Percentiles rank a stretch among this genome's conserved stretches.
Conservation (phyloP, 1,139 yeast genomes). For the Geotrichum aggregatum region DNA sequence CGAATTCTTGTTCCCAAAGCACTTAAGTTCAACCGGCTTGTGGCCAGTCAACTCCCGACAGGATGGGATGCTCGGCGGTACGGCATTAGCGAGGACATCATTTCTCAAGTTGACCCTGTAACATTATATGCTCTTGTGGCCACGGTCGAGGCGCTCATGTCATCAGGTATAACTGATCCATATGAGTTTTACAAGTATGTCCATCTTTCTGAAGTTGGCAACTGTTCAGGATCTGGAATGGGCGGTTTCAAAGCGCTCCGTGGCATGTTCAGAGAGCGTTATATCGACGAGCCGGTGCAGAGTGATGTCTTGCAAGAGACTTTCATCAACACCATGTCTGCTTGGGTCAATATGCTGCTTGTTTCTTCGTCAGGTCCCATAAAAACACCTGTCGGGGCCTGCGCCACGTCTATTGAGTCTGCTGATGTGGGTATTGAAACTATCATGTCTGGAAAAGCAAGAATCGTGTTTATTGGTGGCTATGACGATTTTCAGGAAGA, state of each 20-base stretch:
- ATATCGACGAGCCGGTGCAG: slow-evolving; percentile 86
- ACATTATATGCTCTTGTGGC: slow-evolving; percentile 89
- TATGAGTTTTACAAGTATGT: slow-evolving; percentile 96
- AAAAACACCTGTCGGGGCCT: slow-evolving; percentile 98
- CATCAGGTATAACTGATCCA: slow-evolving; percentile 96
- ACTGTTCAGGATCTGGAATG: slow-evolving; percentile 99
- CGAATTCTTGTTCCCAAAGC: slow-evolving; percentile 91
- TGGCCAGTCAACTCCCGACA: slow-evolving; percentile 97
- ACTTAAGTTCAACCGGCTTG: slow-evolving; percentile 86
- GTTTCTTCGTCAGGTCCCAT: slow-evolving; percentile 96
- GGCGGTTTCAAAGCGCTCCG: slow-evolving; percentile 96
- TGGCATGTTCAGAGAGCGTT: slow-evolving; percentile 97
- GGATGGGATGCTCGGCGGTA: slow-evolving; percentile 96
- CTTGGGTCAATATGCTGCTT: slow-evolving; percentile 98
- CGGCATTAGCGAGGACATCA: slow-evolving; percentile 91
- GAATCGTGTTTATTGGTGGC: slow-evolving; percentile 95
- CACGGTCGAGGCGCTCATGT: slow-evolving; percentile 87
- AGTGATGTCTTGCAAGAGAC: slow-evolving; percentile 96
- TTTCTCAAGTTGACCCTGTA: slow-evolving; percentile 91
- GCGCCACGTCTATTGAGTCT: slow-evolving; percentile 98
- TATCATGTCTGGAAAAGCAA: slow-evolving; percentile 86
- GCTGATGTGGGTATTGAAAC: slow-evolving; percentile 95
- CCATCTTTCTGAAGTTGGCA: slow-evolving; percentile 96
- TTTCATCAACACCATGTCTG: slow-evolving; percentile 96
- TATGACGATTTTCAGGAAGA: slow-evolving; percentile 99